A percentile compares a stretch with the other conserved stretches of the same genome.
These are phyloP conservation scores for Brassica napus DNA, from an alignment of 345 rosid genomes.

Conservation along the genomic window DNA sequence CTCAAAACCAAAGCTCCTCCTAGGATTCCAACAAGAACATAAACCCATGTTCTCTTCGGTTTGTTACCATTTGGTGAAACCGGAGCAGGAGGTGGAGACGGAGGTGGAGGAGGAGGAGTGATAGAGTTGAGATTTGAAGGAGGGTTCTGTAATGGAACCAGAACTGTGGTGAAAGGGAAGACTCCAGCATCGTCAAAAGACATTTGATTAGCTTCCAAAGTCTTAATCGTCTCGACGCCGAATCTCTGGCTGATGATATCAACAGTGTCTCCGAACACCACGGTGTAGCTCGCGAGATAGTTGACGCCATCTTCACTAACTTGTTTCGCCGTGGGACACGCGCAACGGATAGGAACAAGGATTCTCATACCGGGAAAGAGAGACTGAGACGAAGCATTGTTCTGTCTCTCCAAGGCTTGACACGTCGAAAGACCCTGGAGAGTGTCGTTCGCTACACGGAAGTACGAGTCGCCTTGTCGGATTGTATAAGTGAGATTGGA, in stretches of 20 bases:
- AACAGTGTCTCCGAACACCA: slow-evolving; percentile 39
- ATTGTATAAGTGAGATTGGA: slow-evolving; percentile 53
- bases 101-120: slow-evolving; percentile 31
- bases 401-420: slow-evolving; percentile 61
- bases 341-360: slow-evolving; percentile 58
- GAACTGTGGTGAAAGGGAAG: slow-evolving; percentile 55
- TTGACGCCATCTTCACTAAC: slow-evolving; percentile 38
- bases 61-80: slow-evolving; percentile 30
- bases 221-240: slow-evolving; percentile 37
- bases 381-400: slow-evolving; percentile 17
- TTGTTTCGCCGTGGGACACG: slow-evolving; percentile 68
- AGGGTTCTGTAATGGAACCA: slow-evolving; percentile 50
- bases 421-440: slow-evolving; percentile 79
- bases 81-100: slow-evolving; percentile 32
- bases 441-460: slow-evolving; percentile 55
- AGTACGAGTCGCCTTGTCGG: slow-evolving; percentile 21
- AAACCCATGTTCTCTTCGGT: slow-evolving; percentile 59
- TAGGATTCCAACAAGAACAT: slow-evolving; percentile 48
- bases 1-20: slow-evolving; percentile 48
- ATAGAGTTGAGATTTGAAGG: slow-evolving; percentile 44
- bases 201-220: slow-evolving; percentile 48
- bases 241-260: slow-evolving; percentile 43
- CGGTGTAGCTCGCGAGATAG: slow-evolving; percentile 51
- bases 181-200: slow-evolving; percentile 24
- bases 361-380: slow-evolving; percentile 44